A percentile compares a stretch with the other conserved stretches of the same genome.
These are phyloP conservation scores for Talaromyces sp. DNA, from an alignment of 2,329 filamentous ascomycete species.

Conservation along the genomic window DNA sequence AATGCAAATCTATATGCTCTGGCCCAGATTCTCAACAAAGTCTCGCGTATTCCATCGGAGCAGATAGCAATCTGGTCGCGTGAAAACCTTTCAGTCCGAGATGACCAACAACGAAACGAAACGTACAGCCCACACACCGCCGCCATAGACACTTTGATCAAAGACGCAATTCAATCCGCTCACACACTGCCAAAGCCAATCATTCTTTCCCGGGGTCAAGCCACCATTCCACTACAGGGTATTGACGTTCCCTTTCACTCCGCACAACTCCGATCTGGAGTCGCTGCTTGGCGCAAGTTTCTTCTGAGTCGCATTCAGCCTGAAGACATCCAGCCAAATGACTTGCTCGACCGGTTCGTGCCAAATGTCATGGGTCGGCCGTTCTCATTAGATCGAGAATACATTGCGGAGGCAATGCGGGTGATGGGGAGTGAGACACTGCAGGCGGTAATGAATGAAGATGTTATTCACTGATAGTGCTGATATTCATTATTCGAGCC, in stretches of 20 bases:
- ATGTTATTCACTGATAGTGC: background rate
- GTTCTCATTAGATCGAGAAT: slow-evolving; percentile 48
- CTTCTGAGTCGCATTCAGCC: slow-evolving; percentile 87
- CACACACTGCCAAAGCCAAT: slow-evolving; percentile 53
- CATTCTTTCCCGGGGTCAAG: slow-evolving; percentile 88
- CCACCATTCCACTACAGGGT: slow-evolving; percentile 83
- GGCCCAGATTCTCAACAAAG: background rate
- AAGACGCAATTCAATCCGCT: background rate
- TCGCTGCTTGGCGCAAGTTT: slow-evolving; percentile 48
- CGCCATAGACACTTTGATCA: background rate
- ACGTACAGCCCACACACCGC: background rate
- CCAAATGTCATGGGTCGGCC: slow-evolving; percentile 96
- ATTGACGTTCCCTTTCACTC: slow-evolving; percentile 99
- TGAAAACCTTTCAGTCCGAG: background rate
- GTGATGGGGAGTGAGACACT: background rate
- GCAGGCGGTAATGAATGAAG: background rate
- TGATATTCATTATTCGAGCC: background rate
- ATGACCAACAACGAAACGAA: background rate
- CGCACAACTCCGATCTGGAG: slow-evolving; percentile 92
- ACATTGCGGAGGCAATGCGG: background rate
- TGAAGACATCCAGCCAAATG: slow-evolving; percentile 93
- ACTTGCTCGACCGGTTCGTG: slow-evolving; percentile 97
- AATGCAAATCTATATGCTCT: slow-evolving; percentile 49
- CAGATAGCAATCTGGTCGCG: background rate
- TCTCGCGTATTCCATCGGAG: background rate